A percentile compares a stretch with the other conserved stretches of the same genome.
Evolutionary conservation across 169 alveolate genomes (phyloP).

Genomic region (Theileria parva): DNA sequence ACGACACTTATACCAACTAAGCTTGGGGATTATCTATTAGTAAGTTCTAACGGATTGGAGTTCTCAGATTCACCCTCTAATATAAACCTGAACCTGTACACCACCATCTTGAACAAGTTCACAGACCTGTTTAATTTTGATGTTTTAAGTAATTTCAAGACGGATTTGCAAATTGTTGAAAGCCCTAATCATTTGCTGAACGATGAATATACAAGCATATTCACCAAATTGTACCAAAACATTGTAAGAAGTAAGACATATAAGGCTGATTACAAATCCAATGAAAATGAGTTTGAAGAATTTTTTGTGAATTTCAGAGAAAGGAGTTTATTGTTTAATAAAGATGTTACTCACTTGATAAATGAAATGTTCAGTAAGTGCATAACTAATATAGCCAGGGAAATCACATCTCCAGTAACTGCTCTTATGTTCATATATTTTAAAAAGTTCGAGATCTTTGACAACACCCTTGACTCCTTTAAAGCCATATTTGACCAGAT

Average conservation of each 20-base stretch:
- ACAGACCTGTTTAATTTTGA: constrained; percentile 1
- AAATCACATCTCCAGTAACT: neutral
- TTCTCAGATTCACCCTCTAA: neutral
- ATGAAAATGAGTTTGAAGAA: neutral
- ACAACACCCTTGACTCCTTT: neutral
- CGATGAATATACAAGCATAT: neutral
- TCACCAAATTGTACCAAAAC: neutral
- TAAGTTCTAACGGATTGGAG: constrained; percentile 1
- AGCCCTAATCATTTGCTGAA: neutral
- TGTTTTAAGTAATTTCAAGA: neutral
- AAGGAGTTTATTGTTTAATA: neutral
- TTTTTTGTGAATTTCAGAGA: neutral
- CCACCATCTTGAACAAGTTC: constrained; percentile 4
- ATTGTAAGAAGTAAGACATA: neutral
- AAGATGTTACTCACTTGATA: neutral
- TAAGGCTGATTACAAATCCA: neutral
- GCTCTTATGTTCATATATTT: neutral
- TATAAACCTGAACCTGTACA: neutral
- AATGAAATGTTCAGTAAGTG: neutral
- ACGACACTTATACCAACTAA: constrained; percentile 1
- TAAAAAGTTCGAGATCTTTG: neutral
- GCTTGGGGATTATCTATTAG: neutral
- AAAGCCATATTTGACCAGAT: neutral
- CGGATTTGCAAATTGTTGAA: neutral
- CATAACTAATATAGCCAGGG: neutral